Conservation (phyloP, 2,329 filamentous ascomycete species). For the Pestalotiopsis sp. region DNA sequence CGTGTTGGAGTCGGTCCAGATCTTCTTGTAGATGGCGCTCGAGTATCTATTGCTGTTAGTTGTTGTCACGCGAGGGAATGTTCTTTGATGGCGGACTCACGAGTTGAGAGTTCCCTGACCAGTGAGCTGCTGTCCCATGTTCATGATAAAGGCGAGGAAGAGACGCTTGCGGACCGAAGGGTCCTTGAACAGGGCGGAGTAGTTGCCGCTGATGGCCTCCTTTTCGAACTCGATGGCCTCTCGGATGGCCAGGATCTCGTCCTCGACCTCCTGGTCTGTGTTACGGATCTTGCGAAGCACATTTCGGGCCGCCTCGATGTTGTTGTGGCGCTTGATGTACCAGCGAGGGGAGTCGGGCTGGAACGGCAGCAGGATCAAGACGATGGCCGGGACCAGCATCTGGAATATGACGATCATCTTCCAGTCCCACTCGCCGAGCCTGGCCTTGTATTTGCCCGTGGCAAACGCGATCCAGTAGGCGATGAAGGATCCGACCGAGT, state of each 20-base stretch:
- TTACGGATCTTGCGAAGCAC: constrained; percentile 64
- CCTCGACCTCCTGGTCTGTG: constrained; percentile 66
- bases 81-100: background rate
- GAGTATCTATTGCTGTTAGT: constrained; percentile 55
- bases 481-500: constrained; percentile 66
- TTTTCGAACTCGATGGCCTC: constrained; percentile 74
- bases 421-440: constrained; percentile 73
- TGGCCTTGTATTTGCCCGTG: constrained; percentile 54
- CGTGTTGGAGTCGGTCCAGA: constrained; percentile 59
- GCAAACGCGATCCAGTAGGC: constrained; percentile 69
- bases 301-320: constrained; percentile 61
- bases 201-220: constrained; percentile 65
- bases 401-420: constrained; percentile 75
- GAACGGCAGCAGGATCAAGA: constrained; percentile 64
- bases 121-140: constrained; percentile 72
- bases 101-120: constrained; percentile 72
- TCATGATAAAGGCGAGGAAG: constrained; percentile 66
- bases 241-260: constrained; percentile 65
- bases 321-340: constrained; percentile 63
- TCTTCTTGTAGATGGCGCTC: constrained; percentile 73
- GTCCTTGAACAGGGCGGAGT: constrained; percentile 71
- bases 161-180: constrained; percentile 69
- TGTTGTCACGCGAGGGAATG: background rate
- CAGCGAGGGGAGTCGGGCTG: constrained; percentile 71
- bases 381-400: constrained; percentile 65